phyloP scores from a whole-genome alignment of 202 grass and related monocot species.

The Dendrocalamus latiflorus region DNA sequence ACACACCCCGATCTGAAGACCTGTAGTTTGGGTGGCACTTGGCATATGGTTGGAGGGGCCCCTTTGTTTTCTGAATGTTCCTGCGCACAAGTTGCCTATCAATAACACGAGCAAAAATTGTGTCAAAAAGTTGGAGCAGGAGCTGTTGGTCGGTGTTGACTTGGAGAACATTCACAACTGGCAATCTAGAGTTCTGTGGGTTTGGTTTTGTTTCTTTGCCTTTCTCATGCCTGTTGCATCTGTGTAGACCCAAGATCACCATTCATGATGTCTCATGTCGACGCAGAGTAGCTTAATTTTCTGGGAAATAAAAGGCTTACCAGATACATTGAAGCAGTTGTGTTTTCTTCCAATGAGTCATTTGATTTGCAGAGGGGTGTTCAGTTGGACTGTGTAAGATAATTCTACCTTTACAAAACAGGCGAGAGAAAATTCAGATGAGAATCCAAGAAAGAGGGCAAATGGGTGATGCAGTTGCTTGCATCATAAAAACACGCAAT shows the following conservation, averaged over 20 bases:
- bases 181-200: too few species aligned
- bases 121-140: slow-evolving; percentile 25
- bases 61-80: not conserved
- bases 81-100: not conserved
- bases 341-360: not conserved
- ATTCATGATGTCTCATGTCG: not conserved
- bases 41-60: not conserved
- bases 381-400: not conserved
- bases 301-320: not conserved
- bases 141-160: slow-evolving; percentile 26
- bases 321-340: not conserved
- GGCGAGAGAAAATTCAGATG: slow-evolving; percentile 14
- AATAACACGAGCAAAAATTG: not conserved
- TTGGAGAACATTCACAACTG: slow-evolving; percentile 11
- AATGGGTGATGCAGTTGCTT: slow-evolving; percentile 32
- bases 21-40: not conserved
- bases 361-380: not conserved
- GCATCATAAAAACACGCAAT: slow-evolving; percentile 5
- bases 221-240: not conserved
- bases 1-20: slow-evolving; percentile 5
- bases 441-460: slow-evolving; percentile 30
- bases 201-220: not conserved
- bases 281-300: not conserved
- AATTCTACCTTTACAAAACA: not conserved
- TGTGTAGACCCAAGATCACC: not conserved